phyloP scores from a whole-genome alignment of 2,329 filamentous ascomycete genomes.

The Clarireedia monteithiana region DNA sequence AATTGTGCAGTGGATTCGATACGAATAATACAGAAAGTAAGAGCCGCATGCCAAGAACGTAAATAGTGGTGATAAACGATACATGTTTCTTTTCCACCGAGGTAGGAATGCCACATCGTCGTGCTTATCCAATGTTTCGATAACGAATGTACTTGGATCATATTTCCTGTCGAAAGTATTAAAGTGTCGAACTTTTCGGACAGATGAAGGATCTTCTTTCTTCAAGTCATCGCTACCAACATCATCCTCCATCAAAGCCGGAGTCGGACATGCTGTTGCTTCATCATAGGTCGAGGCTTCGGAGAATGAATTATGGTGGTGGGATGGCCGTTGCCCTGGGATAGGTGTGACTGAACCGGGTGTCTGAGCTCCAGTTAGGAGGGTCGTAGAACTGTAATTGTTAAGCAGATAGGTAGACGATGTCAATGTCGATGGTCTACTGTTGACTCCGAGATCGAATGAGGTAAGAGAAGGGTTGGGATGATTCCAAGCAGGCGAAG shows the following conservation, averaged over 20 bases:
- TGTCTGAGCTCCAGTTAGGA: not conserved
- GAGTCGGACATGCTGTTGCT: slow-evolving; percentile 5
- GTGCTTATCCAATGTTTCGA: slow-evolving; percentile 16
- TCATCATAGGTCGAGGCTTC: slow-evolving; percentile 3
- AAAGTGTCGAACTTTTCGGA: slow-evolving; percentile 1
- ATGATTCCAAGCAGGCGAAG: not conserved
- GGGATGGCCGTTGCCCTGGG: not conserved
- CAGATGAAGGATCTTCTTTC: not conserved
- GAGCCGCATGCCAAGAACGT: slow-evolving; percentile 15
- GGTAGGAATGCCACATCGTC: slow-evolving; percentile 17
- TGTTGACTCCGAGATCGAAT: not conserved
- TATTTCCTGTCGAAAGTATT: slow-evolving; percentile 1
- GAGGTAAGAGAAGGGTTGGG: not conserved
- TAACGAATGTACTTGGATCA: slow-evolving; percentile 2
- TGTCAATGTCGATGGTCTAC: not conserved
- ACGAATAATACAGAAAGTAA: slow-evolving; percentile 38
- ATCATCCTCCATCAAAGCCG: not conserved
- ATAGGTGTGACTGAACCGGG: not conserved
- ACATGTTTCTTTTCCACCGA: slow-evolving; percentile 16
- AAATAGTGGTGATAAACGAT: slow-evolving; percentile 19
- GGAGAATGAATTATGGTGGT: slow-evolving; percentile 2
- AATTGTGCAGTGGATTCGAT: slow-evolving; percentile 46
- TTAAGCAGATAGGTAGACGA: slow-evolving; percentile 1
- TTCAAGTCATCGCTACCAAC: slow-evolving; percentile 1
- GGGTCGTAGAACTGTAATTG: slow-evolving; percentile 2